Conservation (phyloP, 2,329 filamentous ascomycete species). For the Penicillium sp. region DNA sequence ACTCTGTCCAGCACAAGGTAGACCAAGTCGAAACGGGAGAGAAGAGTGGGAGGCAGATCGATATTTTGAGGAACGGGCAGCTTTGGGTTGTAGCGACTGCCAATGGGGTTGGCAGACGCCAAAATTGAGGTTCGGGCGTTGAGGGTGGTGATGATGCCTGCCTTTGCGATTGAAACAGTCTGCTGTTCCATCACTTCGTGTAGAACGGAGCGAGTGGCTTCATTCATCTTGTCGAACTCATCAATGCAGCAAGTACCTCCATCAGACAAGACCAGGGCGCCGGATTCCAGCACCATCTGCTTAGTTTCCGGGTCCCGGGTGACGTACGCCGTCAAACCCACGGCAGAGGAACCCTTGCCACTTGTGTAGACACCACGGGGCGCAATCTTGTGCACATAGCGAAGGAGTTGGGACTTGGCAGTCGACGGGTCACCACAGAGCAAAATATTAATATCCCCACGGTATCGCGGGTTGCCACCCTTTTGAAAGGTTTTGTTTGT, state of each 20-base stretch:
- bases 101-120: slow-evolving; percentile 95
- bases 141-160: slow-evolving; percentile 76
- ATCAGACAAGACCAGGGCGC: slow-evolving; percentile 66
- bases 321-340: slow-evolving; percentile 71
- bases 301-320: slow-evolving; percentile 68
- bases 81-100: slow-evolving; percentile 94
- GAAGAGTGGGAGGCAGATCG: slow-evolving; percentile 85
- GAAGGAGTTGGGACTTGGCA: slow-evolving; percentile 86
- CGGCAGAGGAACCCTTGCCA: slow-evolving; percentile 68
- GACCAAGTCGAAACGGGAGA: slow-evolving; percentile 94
- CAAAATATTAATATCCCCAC: slow-evolving; percentile 94
- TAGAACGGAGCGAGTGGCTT: slow-evolving; percentile 65
- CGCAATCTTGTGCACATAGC: slow-evolving; percentile 96
- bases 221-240: slow-evolving; percentile 76
- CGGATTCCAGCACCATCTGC: slow-evolving; percentile 68
- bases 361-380: slow-evolving; percentile 77
- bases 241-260: slow-evolving; percentile 74
- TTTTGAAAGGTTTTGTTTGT: slow-evolving; percentile 98
- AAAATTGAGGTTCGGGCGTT: slow-evolving; percentile 95
- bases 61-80: slow-evolving; percentile 97
- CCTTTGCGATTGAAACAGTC: slow-evolving; percentile 71
- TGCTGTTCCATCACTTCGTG: slow-evolving; percentile 81
- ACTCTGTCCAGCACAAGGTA: slow-evolving; percentile 93
- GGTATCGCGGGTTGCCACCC: slow-evolving; percentile 88
- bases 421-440: slow-evolving; percentile 97